Conservation (phyloP, 495 filamentous ascomycete species). For the Annulohypoxylon stygium region DNA sequence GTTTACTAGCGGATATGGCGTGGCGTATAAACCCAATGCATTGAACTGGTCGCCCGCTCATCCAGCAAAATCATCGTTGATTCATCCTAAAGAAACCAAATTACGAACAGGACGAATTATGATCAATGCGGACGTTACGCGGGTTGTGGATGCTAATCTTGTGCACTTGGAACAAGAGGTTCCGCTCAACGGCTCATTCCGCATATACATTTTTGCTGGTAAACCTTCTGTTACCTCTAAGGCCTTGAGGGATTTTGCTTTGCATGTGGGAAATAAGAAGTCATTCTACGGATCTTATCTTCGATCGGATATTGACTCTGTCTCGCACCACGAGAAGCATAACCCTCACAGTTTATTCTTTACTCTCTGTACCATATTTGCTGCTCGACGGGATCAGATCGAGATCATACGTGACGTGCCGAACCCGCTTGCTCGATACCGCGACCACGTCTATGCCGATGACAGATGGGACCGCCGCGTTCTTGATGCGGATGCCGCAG, state of each 20-base stretch:
- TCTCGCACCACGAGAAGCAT: conserved; percentile 83
- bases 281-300: conserved; percentile 78
- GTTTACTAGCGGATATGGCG: conserved; percentile 78
- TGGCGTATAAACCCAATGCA: conserved; percentile 71
- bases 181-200: conserved; percentile 87
- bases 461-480: conserved; percentile 81
- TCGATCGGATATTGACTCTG: conserved; percentile 69
- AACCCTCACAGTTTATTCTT: conserved; percentile 87
- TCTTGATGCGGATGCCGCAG: conserved; percentile 75
- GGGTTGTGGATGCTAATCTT: conserved; percentile 85
- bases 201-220: conserved; percentile 86
- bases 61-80: conserved; percentile 75
- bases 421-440: conserved; percentile 75
- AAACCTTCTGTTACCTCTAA: conserved; percentile 65
- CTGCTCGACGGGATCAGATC: conserved; percentile 70
- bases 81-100: conserved; percentile 71
- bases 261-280: conserved; percentile 70
- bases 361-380: conserved; percentile 80
- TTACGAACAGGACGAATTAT: conserved; percentile 78
- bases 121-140: conserved; percentile 80
- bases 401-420: conserved; percentile 77
- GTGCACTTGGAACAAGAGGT: conserved; percentile 91
- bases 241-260: conserved; percentile 76
- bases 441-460: conserved; percentile 87
- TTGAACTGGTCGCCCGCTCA: conserved; percentile 76